These are phyloP conservation scores for Pythium periplocum DNA, from an alignment of 352 stramenopile genomes.

Conservation along the genomic window DNA sequence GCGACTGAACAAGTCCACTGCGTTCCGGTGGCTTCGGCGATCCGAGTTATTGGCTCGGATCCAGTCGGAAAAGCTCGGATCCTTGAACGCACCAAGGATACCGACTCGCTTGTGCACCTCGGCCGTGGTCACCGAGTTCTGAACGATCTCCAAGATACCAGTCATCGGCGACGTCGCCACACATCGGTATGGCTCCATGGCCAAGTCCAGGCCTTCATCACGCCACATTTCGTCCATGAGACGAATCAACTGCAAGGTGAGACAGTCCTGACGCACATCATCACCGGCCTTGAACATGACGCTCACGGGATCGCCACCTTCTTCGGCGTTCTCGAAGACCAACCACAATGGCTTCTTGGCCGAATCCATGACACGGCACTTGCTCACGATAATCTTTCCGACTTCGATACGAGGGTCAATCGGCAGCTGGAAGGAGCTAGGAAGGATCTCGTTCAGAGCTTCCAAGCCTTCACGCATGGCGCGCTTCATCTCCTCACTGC, in stretches of 20 bases:
- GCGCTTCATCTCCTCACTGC: constrained; percentile 76
- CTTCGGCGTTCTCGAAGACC: constrained; percentile 80
- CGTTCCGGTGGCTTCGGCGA: constrained; percentile 45
- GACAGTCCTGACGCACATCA: constrained; percentile 93
- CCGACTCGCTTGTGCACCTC: constrained; percentile 84
- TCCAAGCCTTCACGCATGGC: constrained; percentile 75
- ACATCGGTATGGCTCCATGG: constrained; percentile 91
- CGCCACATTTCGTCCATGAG: constrained; percentile 93
- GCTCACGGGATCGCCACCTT: constrained; percentile 70
- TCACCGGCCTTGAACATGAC: constrained; percentile 95
- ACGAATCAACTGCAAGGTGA: constrained; percentile 90
- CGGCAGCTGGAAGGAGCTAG: constrained; percentile 81
- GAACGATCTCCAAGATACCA: constrained; percentile 90
- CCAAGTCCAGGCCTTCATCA: constrained; percentile 86
- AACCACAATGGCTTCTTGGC: constrained; percentile 89
- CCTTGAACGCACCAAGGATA: constrained; percentile 80
- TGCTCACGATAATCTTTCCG: constrained; percentile 76
- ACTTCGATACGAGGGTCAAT: constrained; percentile 83
- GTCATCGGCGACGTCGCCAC: constrained; percentile 88
- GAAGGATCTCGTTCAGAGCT: constrained; percentile 79
- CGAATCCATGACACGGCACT: constrained; percentile 88
- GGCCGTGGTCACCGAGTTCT: constrained; percentile 92
- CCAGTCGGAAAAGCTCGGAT: constrained; percentile 82
- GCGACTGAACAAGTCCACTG: constrained; percentile 83
- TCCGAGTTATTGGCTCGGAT: constrained; percentile 79